Evolutionary conservation across 352 stramenopile genomes (phyloP).

Genomic region (Globisporangium acanthophoron): DNA sequence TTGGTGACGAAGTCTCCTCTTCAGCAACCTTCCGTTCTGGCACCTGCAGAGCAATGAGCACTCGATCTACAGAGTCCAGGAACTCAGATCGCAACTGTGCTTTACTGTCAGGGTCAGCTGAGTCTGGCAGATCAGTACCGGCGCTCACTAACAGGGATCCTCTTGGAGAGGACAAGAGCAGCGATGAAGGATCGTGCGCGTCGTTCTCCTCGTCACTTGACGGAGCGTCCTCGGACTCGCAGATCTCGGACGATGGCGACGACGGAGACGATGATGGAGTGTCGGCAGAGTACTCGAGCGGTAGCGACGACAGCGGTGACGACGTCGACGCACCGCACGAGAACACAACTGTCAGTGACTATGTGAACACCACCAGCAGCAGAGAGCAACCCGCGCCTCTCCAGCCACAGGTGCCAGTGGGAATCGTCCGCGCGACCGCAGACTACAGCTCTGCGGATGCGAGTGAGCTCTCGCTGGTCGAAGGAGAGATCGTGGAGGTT

Average conservation of each 20-base stretch:
- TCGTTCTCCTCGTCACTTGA: constrained; percentile 10
- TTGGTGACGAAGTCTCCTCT: neutral
- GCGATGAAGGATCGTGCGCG: constrained; percentile 6
- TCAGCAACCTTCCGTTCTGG: neutral
- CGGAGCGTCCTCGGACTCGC: neutral
- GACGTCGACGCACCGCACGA: neutral
- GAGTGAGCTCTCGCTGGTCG: constrained; percentile 24
- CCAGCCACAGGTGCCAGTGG: neutral
- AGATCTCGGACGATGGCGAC: constrained; percentile 1
- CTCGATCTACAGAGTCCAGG: neutral
- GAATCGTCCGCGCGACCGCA: constrained; percentile 26
- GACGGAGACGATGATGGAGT: constrained; percentile 11
- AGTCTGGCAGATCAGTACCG: neutral
- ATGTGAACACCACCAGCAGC: neutral
- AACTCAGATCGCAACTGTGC: neutral
- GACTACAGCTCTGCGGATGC: constrained; percentile 23
- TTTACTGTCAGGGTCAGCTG: neutral
- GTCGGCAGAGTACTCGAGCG: neutral
- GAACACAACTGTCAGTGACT: neutral
- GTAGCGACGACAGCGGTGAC: neutral
- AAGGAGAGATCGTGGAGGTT: constrained; percentile 26
- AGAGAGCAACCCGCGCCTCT: neutral
- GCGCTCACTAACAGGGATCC: neutral
- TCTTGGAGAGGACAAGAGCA: constrained; percentile 1
- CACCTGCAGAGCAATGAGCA: neutral